These are phyloP conservation scores for Amphirosellinia nigrospora DNA, from an alignment of 495 filamentous ascomycete genomes.

Conservation along the genomic window DNA sequence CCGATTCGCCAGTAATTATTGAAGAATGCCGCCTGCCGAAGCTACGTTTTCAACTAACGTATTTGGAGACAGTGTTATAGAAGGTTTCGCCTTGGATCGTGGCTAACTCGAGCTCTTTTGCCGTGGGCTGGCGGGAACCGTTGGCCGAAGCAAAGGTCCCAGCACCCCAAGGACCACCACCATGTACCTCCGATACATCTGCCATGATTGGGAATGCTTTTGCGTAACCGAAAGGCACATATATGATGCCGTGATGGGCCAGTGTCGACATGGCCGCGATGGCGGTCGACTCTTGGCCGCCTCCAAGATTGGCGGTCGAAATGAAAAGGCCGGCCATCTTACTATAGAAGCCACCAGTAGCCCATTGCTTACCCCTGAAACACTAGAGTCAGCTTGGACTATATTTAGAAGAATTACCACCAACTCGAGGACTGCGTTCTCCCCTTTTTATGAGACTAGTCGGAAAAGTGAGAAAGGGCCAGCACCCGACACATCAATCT, in stretches of 20 bases:
- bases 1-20: too few species aligned
- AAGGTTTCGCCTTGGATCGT: slow-evolving; percentile 83
- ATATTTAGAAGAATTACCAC: too few species aligned
- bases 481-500: too few species aligned
- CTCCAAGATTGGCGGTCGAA: slow-evolving; percentile 78
- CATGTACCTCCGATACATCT: too few species aligned
- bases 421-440: too few species aligned
- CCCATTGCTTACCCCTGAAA: slow-evolving; percentile 79
- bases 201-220: slow-evolving; percentile 71
- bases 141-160: slow-evolving; percentile 85
- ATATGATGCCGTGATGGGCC: slow-evolving; percentile 93
- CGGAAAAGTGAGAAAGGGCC: too few species aligned
- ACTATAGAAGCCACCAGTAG: slow-evolving; percentile 75
- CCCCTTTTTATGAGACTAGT: too few species aligned
- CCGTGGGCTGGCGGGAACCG: slow-evolving; percentile 80
- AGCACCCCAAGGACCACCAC: slow-evolving; percentile 91
- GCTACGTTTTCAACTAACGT: slow-evolving; percentile 84
- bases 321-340: slow-evolving; percentile 95
- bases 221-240: slow-evolving; percentile 92
- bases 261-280: slow-evolving; percentile 85
- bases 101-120: slow-evolving; percentile 78
- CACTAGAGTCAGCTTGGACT: too few species aligned
- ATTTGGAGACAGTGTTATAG: slow-evolving; percentile 78
- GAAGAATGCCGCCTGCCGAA: too few species aligned
- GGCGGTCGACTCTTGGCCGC: slow-evolving; percentile 91